phyloP scores from a whole-genome alignment of 805 yeast genomes.

The Saccharomyces paradoxus region DNA sequence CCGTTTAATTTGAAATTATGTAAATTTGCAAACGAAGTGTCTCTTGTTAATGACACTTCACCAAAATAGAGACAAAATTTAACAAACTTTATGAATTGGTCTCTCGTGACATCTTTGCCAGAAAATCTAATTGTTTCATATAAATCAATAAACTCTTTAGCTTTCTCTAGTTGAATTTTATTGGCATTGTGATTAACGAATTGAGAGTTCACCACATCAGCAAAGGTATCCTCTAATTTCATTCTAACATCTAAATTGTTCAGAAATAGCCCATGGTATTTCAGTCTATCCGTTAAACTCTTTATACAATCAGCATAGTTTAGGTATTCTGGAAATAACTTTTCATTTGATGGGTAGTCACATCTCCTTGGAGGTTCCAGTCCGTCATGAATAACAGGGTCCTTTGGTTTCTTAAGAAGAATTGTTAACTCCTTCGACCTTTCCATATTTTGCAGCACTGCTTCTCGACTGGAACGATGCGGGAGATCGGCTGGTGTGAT shows the following conservation, averaged over 20 bases:
- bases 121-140: slow-evolving; percentile 69
- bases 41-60: slow-evolving; percentile 18
- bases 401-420: slow-evolving; percentile 36
- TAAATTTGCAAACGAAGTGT: slow-evolving; percentile 3
- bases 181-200: slow-evolving; percentile 12
- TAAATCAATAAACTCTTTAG: slow-evolving; percentile 35
- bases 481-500: slow-evolving; percentile 54
- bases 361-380: slow-evolving; percentile 37
- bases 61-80: slow-evolving; percentile 32
- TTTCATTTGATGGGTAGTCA: slow-evolving; percentile 25
- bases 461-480: slow-evolving; percentile 31
- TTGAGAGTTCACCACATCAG: slow-evolving; percentile 16
- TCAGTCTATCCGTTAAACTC: slow-evolving; percentile 51
- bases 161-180: slow-evolving; percentile 10
- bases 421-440: slow-evolving; percentile 37
- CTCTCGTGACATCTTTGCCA: slow-evolving; percentile 48
- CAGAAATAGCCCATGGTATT: slow-evolving; percentile 38
- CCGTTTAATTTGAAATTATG: slow-evolving; percentile 6
- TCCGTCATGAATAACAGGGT: slow-evolving; percentile 43
- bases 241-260: slow-evolving; percentile 27
- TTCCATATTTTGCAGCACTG: slow-evolving; percentile 35
- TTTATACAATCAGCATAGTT: slow-evolving; percentile 49
- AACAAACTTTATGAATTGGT: slow-evolving; percentile 55
- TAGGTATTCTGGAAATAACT: slow-evolving; percentile 33
- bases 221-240: slow-evolving; percentile 19